Base-by-base conservation (phyloP, 2,329 filamentous ascomycete species). In the Aspergillus glaucus region DNA sequence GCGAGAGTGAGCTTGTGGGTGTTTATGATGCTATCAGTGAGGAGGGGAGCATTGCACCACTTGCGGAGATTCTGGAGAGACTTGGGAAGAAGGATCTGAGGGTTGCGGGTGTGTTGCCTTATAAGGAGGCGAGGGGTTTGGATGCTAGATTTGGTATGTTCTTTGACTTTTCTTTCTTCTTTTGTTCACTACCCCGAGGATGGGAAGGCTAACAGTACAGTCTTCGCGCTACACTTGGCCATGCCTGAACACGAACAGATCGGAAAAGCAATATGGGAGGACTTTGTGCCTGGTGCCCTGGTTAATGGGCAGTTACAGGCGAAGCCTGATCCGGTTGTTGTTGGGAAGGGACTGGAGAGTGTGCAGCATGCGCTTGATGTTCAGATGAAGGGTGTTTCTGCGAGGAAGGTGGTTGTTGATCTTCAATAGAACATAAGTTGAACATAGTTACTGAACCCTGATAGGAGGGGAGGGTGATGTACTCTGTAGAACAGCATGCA, bases 251-350 rank as follows among this genome's bases (percentile, higher is more conserved):
- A 30, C 26, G 26, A 30, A 7, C 59, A 61, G 26, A 57, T 66
- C 44, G 59, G 62, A 1, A 47, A 56, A 12, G 55, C 49, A 4
- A 51, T 70, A 6, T 70, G 52, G 46, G 53, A 48, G 6, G 52
- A 63, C 3, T 69, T 59, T 48, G 45, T 72, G 43, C 60, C 64
- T 0, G 39, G 52, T 7, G 73, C 71, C 1, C 47, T 75, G 48
- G 64, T 58, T 17, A 50, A 59, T 14, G 64, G 65, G 0, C 57
- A 55, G 45, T 62, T 67, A 49, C 52, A 59, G 49, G 51, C 59
- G 39, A 59, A 64, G 10, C 66, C 62, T 0, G 46, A 56, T 14
- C 46, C 59, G 2, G 9, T 49, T 19, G 47, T 63, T 17, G 49
- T 59, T 15, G 53, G 55, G 2, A 47, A 56, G 37, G 61, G 62